These are phyloP conservation scores for Diacronema lutheri DNA, from an alignment of 78 protist species.

Conservation along the genomic window DNA sequence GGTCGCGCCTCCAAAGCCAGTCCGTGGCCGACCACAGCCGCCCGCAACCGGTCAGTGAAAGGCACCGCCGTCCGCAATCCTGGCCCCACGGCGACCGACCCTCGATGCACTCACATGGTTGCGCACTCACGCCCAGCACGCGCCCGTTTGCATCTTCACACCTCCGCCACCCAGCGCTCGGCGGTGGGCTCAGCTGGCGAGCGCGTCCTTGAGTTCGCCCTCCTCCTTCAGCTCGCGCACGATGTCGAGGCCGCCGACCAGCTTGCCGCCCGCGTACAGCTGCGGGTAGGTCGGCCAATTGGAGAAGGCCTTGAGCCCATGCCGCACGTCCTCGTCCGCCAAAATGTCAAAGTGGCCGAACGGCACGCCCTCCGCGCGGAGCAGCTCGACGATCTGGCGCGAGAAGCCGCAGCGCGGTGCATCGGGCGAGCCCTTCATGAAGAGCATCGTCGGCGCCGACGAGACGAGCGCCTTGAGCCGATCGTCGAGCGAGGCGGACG, in stretches of 20 bases:
- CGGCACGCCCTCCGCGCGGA: conserved; percentile 35
- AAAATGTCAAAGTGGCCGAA: conserved; percentile 74
- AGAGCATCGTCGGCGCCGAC: conserved; percentile 65
- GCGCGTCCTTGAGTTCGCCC: conserved; percentile 37
- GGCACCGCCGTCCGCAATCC: too few relatives aligned
- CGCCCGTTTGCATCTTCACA: too few relatives aligned
- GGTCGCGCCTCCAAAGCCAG: too few relatives aligned
- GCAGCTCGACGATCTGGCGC: conserved; percentile 52
- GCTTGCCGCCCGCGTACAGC: conserved; percentile 77
- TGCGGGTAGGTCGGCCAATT: conserved; percentile 90
- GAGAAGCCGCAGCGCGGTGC: conserved; percentile 86
- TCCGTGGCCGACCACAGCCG: too few relatives aligned
- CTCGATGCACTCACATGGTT: too few relatives aligned
- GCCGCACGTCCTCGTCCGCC: conserved; percentile 72
- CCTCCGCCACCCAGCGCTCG: too few relatives aligned
- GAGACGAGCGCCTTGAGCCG: conserved; percentile 38
- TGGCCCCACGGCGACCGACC: too few relatives aligned
- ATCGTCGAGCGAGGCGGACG: conserved; percentile 21
- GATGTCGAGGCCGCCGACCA: conserved; percentile 86
- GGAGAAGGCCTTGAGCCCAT: conserved; percentile 57
- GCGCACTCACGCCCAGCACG: too few relatives aligned
- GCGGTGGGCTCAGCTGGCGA: too few relatives aligned
- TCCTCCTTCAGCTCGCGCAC: conserved; percentile 60
- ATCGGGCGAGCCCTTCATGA: conserved; percentile 81
- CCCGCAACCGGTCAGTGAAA: too few relatives aligned